Percentiles rank a stretch among this genome's conserved stretches.
Conservation (phyloP, 371 early-diverging fungal species). For the Funneliformis caledonium region DNA sequence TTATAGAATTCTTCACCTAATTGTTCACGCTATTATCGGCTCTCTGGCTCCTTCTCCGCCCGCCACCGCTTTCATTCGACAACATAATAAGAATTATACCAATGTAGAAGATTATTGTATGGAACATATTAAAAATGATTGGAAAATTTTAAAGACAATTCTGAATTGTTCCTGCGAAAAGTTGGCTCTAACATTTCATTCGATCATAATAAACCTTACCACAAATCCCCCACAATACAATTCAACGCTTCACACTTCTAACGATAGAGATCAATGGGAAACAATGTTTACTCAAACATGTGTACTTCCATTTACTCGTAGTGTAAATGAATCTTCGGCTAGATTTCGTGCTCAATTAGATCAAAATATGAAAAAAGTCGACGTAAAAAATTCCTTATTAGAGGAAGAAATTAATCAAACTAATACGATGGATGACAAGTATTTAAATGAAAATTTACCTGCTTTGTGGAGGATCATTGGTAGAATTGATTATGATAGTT, state of each 20-base stretch:
- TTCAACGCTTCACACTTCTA: background rate
- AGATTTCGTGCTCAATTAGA: conserved; percentile 28
- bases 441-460: conserved; percentile 27
- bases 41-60: conserved; percentile 5
- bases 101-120: conserved; percentile 8
- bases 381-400: conserved; percentile 1
- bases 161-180: conserved; percentile 31
- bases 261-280: conserved; percentile 28
- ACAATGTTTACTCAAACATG: background rate
- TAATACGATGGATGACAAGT: conserved; percentile 11
- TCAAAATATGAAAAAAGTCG: background rate
- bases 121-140: conserved; percentile 39
- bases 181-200: conserved; percentile 32
- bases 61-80: background rate
- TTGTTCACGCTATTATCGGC: conserved; percentile 35
- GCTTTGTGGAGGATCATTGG: conserved; percentile 33
- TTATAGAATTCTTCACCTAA: conserved; percentile 41
- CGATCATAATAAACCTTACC: background rate
- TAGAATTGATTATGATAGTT: conserved; percentile 17
- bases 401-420: conserved; percentile 40
- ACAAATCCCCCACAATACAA: background rate
- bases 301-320: conserved; percentile 5
- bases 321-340: conserved; percentile 4
- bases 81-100: conserved; percentile 2
- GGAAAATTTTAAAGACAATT: conserved; percentile 35